These are phyloP conservation scores for Colletotrichum endophyticum DNA, from an alignment of 2,329 filamentous ascomycete species.

Conservation along the genomic window DNA sequence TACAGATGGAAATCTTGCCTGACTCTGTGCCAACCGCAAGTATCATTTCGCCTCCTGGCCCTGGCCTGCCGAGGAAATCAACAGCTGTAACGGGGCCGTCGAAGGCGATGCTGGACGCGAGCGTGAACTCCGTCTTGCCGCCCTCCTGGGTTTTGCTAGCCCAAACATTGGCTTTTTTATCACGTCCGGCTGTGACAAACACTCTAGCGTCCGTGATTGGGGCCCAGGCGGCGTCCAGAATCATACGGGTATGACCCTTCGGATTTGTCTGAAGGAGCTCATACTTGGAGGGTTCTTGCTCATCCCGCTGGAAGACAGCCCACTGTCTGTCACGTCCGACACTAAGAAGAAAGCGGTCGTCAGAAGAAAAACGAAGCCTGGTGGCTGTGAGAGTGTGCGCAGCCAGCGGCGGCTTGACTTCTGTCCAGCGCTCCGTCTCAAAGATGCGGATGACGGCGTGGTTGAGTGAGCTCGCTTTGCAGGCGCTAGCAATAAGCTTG, in stretches of 20 bases:
- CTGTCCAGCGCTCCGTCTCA: constrained; percentile 85
- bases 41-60: constrained; percentile 37
- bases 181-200: constrained; percentile 89
- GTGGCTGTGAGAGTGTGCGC: constrained; percentile 89
- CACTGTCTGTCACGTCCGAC: constrained; percentile 93
- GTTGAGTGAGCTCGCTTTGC: constrained; percentile 89
- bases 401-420: constrained; percentile 81
- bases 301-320: constrained; percentile 73
- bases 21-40: constrained; percentile 65
- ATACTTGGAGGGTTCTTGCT: constrained; percentile 49
- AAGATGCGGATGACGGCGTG: constrained; percentile 95
- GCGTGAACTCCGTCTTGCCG: constrained; percentile 48
- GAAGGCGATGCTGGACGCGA: constrained; percentile 57
- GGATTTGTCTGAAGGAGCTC: constrained; percentile 67
- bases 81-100: constrained; percentile 72
- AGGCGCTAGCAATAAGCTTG: constrained; percentile 83
- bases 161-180: constrained; percentile 85
- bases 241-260: constrained; percentile 92
- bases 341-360: constrained; percentile 79
- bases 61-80: constrained; percentile 57
- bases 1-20: constrained; percentile 50
- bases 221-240: constrained; percentile 86
- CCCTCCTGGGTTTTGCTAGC: constrained; percentile 33
- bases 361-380: constrained; percentile 76
- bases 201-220: constrained; percentile 49